Evolutionary conservation across 176 grass and related monocot genomes (phyloP).

Genomic region (maize (Zea mays)): DNA sequence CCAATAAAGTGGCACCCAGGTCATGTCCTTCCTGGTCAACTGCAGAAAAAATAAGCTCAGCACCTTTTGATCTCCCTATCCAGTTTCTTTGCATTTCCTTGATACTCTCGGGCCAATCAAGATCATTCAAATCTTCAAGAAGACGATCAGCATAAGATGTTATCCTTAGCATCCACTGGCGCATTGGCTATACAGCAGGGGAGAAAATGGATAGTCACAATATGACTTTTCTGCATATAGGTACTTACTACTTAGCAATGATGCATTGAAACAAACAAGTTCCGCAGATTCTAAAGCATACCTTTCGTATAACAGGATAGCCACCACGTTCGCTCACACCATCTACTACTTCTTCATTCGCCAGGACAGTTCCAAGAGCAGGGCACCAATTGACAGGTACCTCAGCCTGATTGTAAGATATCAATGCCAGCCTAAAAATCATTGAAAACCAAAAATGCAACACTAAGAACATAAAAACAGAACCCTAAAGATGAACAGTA

Average conservation of each 20-base stretch:
- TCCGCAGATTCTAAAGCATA: slow-evolving; percentile 38
- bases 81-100: slow-evolving; percentile 99
- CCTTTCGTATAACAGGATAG: slow-evolving; percentile 90
- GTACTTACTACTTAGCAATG: neutral
- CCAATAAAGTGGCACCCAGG: slow-evolving; percentile 52
- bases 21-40: slow-evolving; percentile 54
- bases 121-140: slow-evolving; percentile 91
- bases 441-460: slow-evolving; percentile 60
- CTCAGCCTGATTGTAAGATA: slow-evolving; percentile 82
- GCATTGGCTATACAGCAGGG: slow-evolving; percentile 74
- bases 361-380: slow-evolving; percentile 96
- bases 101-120: slow-evolving; percentile 94
- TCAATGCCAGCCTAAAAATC: slow-evolving; percentile 68
- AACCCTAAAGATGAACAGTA: slow-evolving; percentile 38
- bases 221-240: slow-evolving; percentile 19
- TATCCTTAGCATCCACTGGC: slow-evolving; percentile 97
- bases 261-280: slow-evolving; percentile 18
- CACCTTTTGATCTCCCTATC: slow-evolving; percentile 90
- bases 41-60: slow-evolving; percentile 75
- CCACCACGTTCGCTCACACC: slow-evolving; percentile 97
- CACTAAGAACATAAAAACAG: slow-evolving; percentile 47
- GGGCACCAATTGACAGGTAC: slow-evolving; percentile 99
- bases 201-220: slow-evolving; percentile 5
- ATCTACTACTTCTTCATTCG: slow-evolving; percentile 90
- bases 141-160: slow-evolving; percentile 92